Conservation (phyloP, 2,329 filamentous ascomycete species). For the Aspergillus persii region DNA sequence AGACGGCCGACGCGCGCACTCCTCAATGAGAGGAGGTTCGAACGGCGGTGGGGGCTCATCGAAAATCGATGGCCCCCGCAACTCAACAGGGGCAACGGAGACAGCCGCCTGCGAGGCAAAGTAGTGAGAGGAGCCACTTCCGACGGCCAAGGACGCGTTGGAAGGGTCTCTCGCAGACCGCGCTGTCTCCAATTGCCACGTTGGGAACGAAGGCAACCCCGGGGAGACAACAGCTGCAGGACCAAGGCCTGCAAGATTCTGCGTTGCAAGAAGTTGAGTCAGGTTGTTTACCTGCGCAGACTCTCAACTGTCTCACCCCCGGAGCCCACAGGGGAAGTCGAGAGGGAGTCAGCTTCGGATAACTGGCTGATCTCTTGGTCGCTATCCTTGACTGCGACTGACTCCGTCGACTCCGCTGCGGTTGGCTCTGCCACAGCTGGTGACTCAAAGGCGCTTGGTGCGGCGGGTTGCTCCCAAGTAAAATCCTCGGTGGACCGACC, state of each 20-base stretch:
- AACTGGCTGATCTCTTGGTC: not conserved
- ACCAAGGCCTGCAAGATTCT: conserved; percentile 10
- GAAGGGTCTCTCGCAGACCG: not conserved
- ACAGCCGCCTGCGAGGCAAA: conserved; percentile 1
- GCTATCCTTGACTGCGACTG: not conserved
- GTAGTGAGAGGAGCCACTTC: not conserved
- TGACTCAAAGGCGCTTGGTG: conserved; percentile 10
- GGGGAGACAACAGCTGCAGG: conserved; percentile 9
- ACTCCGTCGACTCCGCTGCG: conserved; percentile 7
- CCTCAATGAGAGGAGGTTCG: not conserved
- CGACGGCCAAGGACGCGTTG: not conserved
- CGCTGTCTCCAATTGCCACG: conserved; percentile 9
- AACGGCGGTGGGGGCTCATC: not conserved
- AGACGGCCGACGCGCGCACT: not conserved
- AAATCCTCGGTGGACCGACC: not conserved
- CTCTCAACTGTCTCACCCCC: conserved; percentile 10
- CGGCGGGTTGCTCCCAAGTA: not conserved
- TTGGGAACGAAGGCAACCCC: conserved; percentile 9
- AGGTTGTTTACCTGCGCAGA: conserved; percentile 9
- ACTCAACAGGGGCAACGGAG: conserved; percentile 8
- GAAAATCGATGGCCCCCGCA: conserved; percentile 7
- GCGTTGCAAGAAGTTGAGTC: conserved; percentile 4
- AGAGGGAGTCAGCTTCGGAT: conserved; percentile 1
- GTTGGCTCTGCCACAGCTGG: conserved; percentile 11
- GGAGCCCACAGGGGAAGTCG: conserved; percentile 11